phyloP scores from a whole-genome alignment of 2,329 filamentous ascomycete species.

The Aspergillus sp. region DNA sequence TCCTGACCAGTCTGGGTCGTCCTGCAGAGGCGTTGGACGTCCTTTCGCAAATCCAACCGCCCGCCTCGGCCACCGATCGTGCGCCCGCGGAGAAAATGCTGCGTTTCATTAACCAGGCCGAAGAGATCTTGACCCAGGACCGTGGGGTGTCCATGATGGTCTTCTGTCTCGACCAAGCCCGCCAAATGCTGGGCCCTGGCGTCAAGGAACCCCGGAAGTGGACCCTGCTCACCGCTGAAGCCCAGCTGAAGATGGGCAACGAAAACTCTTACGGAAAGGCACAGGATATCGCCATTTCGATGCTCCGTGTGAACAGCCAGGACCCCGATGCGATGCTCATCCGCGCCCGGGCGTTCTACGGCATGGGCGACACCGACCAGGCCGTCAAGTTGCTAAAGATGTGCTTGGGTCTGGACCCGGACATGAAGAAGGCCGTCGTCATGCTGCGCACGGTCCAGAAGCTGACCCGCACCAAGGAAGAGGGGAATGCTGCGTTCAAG shows the following conservation, averaged over 20 bases:
- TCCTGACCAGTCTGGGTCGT: constrained; percentile 78
- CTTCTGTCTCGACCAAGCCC: constrained; percentile 84
- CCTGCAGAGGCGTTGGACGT: constrained; percentile 80
- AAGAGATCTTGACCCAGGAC: constrained; percentile 65
- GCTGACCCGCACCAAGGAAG: constrained; percentile 85
- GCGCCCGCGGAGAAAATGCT: constrained; percentile 77
- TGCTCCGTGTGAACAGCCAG: constrained; percentile 77
- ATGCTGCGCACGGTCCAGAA: constrained; percentile 85
- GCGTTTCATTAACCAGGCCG: constrained; percentile 69
- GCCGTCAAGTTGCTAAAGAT: constrained; percentile 86
- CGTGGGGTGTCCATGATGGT: constrained; percentile 84
- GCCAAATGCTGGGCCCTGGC: constrained; percentile 65
- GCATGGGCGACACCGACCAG: constrained; percentile 90
- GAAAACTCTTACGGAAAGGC: constrained; percentile 83
- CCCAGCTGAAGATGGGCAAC: constrained; percentile 85
- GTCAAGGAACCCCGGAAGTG: constrained; percentile 82
- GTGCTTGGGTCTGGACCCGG: constrained; percentile 82
- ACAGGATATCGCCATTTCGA: constrained; percentile 80
- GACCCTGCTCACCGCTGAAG: constrained; percentile 86
- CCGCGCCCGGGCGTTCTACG: constrained; percentile 77
- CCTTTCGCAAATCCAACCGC: constrained; percentile 69
- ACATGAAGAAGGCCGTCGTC: constrained; percentile 80
- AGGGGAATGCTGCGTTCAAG: constrained; percentile 88
- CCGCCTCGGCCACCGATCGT: constrained; percentile 77
- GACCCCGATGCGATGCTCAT: constrained; percentile 92